Evolutionary conservation across 2,329 filamentous ascomycete species (phyloP).

Genomic region (Aspergillus unguis): DNA sequence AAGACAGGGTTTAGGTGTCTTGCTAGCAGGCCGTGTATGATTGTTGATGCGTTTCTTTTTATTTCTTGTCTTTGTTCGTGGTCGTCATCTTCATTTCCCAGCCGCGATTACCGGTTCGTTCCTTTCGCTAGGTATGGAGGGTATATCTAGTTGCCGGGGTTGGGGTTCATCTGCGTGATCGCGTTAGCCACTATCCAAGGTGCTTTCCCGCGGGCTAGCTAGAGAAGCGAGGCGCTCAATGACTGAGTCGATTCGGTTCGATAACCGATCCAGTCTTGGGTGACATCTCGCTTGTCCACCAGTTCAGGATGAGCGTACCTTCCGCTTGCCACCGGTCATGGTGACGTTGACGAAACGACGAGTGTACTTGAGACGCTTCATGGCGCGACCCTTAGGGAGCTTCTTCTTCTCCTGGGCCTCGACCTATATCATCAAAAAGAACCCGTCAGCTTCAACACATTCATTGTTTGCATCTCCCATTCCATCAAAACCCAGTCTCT

Average conservation of each 20-base stretch:
- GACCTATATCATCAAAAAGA: slow-evolving; percentile 15
- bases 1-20: too few species aligned
- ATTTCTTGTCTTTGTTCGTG: slow-evolving; percentile 10
- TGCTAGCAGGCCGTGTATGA: background rate
- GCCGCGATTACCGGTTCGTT: slow-evolving; percentile 5
- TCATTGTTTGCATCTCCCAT: background rate
- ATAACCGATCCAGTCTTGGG: background rate
- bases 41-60: background rate
- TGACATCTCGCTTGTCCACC: background rate
- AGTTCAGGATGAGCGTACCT: slow-evolving; percentile 57
- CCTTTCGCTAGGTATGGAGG: background rate
- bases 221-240: too few species aligned
- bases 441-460: slow-evolving; percentile 4
- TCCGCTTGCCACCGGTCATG: slow-evolving; percentile 96
- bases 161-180: slow-evolving; percentile 72
- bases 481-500: background rate
- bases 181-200: background rate
- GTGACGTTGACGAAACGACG: slow-evolving; percentile 98
- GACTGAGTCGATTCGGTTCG: too few species aligned
- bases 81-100: slow-evolving; percentile 13
- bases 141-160: slow-evolving; percentile 50
- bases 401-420: slow-evolving; percentile 76
- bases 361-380: slow-evolving; percentile 95
- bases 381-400: slow-evolving; percentile 92
- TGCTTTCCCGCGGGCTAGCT: too few species aligned